Base-by-base conservation (phyloP, 352 stramenopile species). In the Pythium brachiatum region DNA sequence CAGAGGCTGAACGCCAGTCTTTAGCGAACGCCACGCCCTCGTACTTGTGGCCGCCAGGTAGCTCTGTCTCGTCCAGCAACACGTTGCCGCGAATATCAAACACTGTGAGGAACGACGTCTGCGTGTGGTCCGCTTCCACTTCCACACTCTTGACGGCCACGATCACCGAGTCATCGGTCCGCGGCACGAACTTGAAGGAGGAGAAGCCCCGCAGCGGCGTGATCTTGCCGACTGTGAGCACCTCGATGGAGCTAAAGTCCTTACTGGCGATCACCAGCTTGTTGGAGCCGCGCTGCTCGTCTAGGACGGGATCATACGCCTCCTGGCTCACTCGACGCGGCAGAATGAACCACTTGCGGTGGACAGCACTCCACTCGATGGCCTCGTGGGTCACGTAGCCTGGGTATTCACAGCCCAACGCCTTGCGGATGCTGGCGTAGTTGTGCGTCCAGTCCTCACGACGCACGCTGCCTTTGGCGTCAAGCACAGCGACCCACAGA, bases 311-410 rank as follows among this genome's bases (percentile, higher is more conserved):
- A 74, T 99, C 96, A 74, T 99, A 99, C 12, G 76, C 65, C 34
- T 98, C 82, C 1, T 73, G 89, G 53, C 94, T 99, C 60, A 99
- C 92, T 48, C 97, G 92, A 12, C 97, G 87, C 18, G 97, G 97
- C 53, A 99, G 73, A 53, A 99, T 97, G 32, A 99, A 96, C 97
- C 97, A 99, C 68, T 98, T 97, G 23, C 94, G 88, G 57, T 96
- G 83, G 53, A 97, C 69, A 25, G 82, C 68, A 57, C 90, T 98
- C 97, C 97, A 99, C 55, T 98, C 85, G 60, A 98, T 98, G 18
- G 97, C 96, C 74, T 99, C 97, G 76, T 99, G 97, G 36, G 99
- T 97, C 25, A 99, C 86, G 67, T 99, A 98, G 9, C 92, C 92
- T 32, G 92, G 96, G 74, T 88, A 92, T 31, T 87, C 79, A 29